Evolutionary conservation across 139 green algal genomes (phyloP).

Genomic region (Ostreobium quekettii): DNA sequence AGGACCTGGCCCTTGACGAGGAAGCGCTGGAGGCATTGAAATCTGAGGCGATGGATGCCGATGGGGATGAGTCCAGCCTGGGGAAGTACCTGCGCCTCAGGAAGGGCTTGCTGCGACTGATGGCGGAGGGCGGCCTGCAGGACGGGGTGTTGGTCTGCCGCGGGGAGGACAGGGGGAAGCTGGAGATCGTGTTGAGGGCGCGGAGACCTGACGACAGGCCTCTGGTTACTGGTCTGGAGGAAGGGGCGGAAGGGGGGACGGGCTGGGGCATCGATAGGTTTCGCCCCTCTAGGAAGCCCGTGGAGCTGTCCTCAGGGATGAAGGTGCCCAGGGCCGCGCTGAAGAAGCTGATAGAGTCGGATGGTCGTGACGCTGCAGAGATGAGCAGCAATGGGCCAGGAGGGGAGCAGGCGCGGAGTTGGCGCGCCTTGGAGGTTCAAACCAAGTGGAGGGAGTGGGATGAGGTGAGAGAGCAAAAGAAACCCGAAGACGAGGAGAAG

Average conservation of each 20-base stretch:
- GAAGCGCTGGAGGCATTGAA: constrained; percentile 20
- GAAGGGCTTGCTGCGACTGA: constrained; percentile 9
- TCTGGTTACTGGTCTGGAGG: constrained; percentile 27
- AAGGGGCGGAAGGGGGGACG: constrained; percentile 33
- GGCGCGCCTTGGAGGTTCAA: constrained; percentile 5
- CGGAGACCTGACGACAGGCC: constrained; percentile 28
- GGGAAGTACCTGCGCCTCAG: constrained; percentile 17
- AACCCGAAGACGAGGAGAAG: neutral
- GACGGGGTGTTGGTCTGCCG: constrained; percentile 35
- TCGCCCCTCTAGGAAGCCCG: constrained; percentile 23
- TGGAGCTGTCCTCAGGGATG: constrained; percentile 44
- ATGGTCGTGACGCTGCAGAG: neutral
- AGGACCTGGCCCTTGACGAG: neutral
- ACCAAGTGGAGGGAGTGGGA: neutral
- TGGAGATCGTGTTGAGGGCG: constrained; percentile 46
- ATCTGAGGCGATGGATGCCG: constrained; percentile 10
- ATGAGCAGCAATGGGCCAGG: neutral
- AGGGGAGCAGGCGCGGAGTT: neutral
- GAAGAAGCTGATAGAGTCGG: constrained; percentile 26
- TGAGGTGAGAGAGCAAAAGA: neutral
- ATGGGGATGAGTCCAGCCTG: constrained; percentile 18
- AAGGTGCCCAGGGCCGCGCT: constrained; percentile 37
- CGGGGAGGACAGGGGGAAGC: constrained; percentile 44
- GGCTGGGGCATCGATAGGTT: constrained; percentile 68
- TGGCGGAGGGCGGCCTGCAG: neutral